These are phyloP conservation scores for Cercospora beticola DNA, from an alignment of 2,329 filamentous ascomycete genomes.

Conservation along the genomic window DNA sequence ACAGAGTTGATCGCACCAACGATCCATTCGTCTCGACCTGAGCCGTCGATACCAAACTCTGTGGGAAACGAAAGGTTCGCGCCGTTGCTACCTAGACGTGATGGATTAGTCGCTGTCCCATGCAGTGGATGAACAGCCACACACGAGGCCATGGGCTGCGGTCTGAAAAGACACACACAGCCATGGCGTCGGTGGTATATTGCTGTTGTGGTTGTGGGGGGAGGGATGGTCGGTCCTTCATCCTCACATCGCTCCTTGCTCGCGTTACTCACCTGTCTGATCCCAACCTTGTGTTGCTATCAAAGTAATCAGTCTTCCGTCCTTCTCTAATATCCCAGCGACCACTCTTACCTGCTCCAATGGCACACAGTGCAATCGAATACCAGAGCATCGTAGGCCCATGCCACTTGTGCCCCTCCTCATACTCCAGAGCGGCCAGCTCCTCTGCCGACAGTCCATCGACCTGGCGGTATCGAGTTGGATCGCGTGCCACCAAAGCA, in stretches of 20 bases:
- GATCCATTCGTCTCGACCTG: constrained; percentile 29
- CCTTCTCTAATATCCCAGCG: too few species aligned
- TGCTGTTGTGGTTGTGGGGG: too few species aligned
- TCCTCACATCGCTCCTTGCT: neutral
- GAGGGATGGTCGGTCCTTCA: too few species aligned
- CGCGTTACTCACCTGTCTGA: constrained; percentile 32
- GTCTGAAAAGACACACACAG: too few species aligned
- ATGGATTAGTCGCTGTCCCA: neutral
- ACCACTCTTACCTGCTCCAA: constrained; percentile 27
- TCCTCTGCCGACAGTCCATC: constrained; percentile 61
- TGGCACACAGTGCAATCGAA: constrained; percentile 54
- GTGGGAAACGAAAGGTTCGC: constrained; percentile 30
- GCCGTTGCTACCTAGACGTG: constrained; percentile 25
- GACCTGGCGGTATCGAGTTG: constrained; percentile 61
- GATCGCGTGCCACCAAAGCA: constrained; percentile 72
- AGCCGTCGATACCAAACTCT: constrained; percentile 35
- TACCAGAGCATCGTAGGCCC: constrained; percentile 63
- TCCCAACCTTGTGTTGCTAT: constrained; percentile 37
- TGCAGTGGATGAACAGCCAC: too few species aligned
- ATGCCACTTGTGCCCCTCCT: constrained; percentile 67
- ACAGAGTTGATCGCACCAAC: constrained; percentile 53
- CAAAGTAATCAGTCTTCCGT: neutral
- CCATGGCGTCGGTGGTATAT: neutral
- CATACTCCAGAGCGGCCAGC: constrained; percentile 59
- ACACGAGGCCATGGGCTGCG: neutral